These are phyloP conservation scores for Trametes meyenii DNA, from an alignment of 768 basidiomycete genomes.

Conservation along the genomic window DNA sequence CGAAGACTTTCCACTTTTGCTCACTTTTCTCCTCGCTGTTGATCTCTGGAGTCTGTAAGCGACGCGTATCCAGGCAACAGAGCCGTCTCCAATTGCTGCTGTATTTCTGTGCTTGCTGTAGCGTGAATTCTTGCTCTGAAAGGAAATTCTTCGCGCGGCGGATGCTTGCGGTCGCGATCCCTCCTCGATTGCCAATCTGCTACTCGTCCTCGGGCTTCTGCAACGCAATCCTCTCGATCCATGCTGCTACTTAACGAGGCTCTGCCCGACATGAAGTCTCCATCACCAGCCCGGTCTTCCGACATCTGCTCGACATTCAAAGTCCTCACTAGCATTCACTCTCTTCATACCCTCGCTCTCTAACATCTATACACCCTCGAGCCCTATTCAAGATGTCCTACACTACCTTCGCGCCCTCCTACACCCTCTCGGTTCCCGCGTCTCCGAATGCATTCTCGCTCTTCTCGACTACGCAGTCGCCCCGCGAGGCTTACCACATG, in stretches of 20 bases:
- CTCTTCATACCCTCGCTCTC: background rate
- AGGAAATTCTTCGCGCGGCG: slow-evolving; percentile 2
- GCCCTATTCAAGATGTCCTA: slow-evolving; percentile 19
- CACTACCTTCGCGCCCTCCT: slow-evolving; percentile 16
- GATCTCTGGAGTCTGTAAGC: background rate
- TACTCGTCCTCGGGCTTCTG: slow-evolving; percentile 7
- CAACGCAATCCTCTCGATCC: slow-evolving; percentile 5
- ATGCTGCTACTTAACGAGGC: slow-evolving; percentile 7
- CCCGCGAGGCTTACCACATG: slow-evolving; percentile 26
- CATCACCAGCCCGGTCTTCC: slow-evolving; percentile 9
- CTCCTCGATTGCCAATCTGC: slow-evolving; percentile 11
- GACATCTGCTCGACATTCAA: slow-evolving; percentile 9
- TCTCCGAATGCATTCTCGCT: slow-evolving; percentile 27
- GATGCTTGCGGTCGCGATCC: background rate
- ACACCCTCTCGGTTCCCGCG: slow-evolving; percentile 21
- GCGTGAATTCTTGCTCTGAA: slow-evolving; percentile 6
- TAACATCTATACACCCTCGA: background rate
- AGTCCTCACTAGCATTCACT: slow-evolving; percentile 2
- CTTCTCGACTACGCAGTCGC: slow-evolving; percentile 24
- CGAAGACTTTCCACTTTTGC: no score
- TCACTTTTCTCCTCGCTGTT: background rate
- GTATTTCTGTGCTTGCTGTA: slow-evolving; percentile 1
- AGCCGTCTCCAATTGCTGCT: background rate
- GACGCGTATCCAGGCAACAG: slow-evolving; percentile 14
- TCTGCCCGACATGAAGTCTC: background rate